Base-by-base conservation (phyloP, 2,329 filamentous ascomycete species). In the Epichloe sp. region DNA sequence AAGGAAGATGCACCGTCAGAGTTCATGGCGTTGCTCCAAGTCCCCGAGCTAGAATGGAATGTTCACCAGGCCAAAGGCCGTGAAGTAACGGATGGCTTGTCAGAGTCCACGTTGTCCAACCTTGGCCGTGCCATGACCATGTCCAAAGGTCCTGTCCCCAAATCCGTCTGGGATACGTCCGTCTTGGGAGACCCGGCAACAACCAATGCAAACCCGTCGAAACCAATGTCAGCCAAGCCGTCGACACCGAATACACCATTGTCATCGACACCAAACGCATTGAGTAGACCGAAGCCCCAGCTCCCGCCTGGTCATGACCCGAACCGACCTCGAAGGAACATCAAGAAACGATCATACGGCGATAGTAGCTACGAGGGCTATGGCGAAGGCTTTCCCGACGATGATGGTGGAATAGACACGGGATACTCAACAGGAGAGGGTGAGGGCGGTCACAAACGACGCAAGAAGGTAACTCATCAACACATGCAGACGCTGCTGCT, bases 301-400 rank as follows among this genome's bases (percentile, higher is more conserved):
- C 67, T 68, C 41, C 53, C 65, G 21, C 59, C 66, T 31, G 66
- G 63, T n/a, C 65, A 73, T 35, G 74, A 78, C 51, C 66, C 69
- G 11, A 65, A 71, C 40, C 74, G 85, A 50, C 80, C 83, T 36
- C 81, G 83, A 58, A 76, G 86, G 46, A 71, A 74, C 51, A 75
- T 79, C 55, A 87, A 85, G 71, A 89, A 89, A 73, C 77, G 86
- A 46, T 79, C 82, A 55, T 90, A 89, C 62, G 81, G 83, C 40
- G 86, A 90, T 56, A 78, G 75, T 58, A 86, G 82, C 59, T 90
- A 79, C 61, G 81, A 85, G 59, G 85, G 86, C 42, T 89, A 89
- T 60, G 78, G 79, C 44, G 84, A 88, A 57, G 82, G 82, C 36
- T 88, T 75, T 57, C 76, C 76, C 10, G 85, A 88, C 55, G 83